Evolutionary conservation across 106 monocot genomes (phyloP).

Genomic region (Agapanthus africanus): DNA sequence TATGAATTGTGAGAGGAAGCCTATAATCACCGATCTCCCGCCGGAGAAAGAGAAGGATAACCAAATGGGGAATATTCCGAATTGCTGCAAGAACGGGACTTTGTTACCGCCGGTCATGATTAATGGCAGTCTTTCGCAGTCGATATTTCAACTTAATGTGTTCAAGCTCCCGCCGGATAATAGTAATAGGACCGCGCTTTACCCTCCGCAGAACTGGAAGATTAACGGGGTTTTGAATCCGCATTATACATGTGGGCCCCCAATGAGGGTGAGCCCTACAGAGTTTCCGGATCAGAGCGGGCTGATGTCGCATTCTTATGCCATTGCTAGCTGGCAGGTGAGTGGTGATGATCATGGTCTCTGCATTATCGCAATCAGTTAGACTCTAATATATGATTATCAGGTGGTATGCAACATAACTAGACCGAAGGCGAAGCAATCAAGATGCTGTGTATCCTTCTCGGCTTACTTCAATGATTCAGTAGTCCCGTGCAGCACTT

Average conservation of each 20-base stretch:
- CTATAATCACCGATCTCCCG: slow-evolving; percentile 70
- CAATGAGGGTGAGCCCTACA: slow-evolving; percentile 58
- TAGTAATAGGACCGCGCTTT: slow-evolving; percentile 71
- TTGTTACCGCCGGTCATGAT: slow-evolving; percentile 60
- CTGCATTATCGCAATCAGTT: too few species aligned
- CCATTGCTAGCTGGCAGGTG: slow-evolving; percentile 75
- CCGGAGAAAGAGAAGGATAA: slow-evolving; percentile 61
- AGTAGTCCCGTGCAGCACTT: slow-evolving; percentile 76
- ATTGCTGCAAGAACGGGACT: slow-evolving; percentile 60
- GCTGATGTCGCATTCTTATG: slow-evolving; percentile 40
- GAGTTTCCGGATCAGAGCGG: slow-evolving; percentile 83
- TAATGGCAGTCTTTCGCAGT: slow-evolving; percentile 31
- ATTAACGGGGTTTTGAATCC: slow-evolving; percentile 72
- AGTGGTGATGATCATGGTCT: neutral
- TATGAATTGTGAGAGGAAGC: slow-evolving; percentile 72
- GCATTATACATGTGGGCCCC: slow-evolving; percentile 61
- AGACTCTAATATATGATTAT: too few species aligned
- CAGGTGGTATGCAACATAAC: slow-evolving; percentile 90
- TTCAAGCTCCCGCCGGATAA: slow-evolving; percentile 87
- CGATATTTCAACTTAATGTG: slow-evolving; percentile 82
- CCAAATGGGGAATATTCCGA: slow-evolving; percentile 49
- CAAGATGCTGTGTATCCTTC: slow-evolving; percentile 91
- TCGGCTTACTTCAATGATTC: slow-evolving; percentile 94
- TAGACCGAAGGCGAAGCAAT: slow-evolving; percentile 26
- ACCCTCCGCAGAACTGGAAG: slow-evolving; percentile 74